Evolutionary conservation across 1,284 basidiomycete species (phyloP), one percentile per base, ranked within the genome.

Genomic region (Binderoboletus segoi): DNA sequence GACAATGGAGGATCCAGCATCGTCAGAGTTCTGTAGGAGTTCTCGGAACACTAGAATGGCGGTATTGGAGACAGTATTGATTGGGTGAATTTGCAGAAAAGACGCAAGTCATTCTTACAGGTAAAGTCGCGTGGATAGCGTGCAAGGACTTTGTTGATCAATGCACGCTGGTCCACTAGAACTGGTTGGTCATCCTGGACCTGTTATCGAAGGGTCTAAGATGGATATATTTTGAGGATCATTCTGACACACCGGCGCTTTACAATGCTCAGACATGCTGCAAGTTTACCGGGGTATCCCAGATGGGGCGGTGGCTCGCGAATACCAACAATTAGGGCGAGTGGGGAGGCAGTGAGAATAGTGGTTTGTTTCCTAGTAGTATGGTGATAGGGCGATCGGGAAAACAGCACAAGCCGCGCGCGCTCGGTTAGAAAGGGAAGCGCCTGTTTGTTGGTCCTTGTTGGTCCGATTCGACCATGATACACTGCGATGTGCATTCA

Each of bases 11-110:
- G 94, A 91, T 38, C 84, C 85, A 0, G 93, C 94, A 75, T 98
- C 95, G 70, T 98, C 94, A 13, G 95, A 94, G 70, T 98, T 98
- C 77, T 98, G 81, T 3, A 98, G 77, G 13, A 98, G 83, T 72
- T 98, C 94, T 45, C 94, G 83, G 67, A 94, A 96, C 42, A 96
- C 91, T 82, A 46, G 10, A 16, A 35, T n/a, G 40, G 33, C 16
- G 23, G n/a, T 24, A 33, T 5, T 11, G 23, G 48, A 49, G 6
- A 26, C 26, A 41, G 16, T 28, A 23, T 49, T n/a, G 26, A 41
- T 5, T 10, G 3, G n/a, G 16, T 18, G 2, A 28, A 8, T 11
- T 20, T 13, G 0, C 24, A 24, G 13, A 1, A 26, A 24, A 41
- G 6, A 20, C 21, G 7, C 26, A 12, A 8, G 26, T 1, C 15